phyloP scores from a whole-genome alignment of 2,329 filamentous ascomycete genomes.

The Fusarium chaquense region DNA sequence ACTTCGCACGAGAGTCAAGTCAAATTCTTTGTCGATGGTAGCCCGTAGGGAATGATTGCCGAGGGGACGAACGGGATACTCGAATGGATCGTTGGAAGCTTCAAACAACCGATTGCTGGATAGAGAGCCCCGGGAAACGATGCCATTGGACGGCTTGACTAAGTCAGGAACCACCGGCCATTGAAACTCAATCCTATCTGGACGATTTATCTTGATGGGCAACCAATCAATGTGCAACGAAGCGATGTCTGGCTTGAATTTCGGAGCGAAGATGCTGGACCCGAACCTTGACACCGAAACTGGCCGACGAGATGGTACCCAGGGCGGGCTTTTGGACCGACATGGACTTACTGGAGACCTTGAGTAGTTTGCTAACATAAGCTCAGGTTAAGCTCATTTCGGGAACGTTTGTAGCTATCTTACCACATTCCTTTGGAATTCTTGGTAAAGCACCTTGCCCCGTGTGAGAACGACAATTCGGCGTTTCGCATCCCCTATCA shows the following conservation, averaged over 20 bases:
- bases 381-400: slow-evolving; percentile 57
- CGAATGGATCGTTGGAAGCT: neutral
- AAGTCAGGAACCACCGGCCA: neutral
- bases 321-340: neutral
- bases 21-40: neutral
- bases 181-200: neutral
- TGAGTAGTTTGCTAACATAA: slow-evolving; percentile 42
- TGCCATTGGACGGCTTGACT: neutral
- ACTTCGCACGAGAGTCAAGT: neutral
- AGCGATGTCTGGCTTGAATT: neutral
- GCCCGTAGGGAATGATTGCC: too few relatives aligned
- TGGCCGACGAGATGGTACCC: neutral
- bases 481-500: slow-evolving; percentile 45
- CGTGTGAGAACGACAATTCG: slow-evolving; percentile 47
- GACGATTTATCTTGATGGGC: neutral
- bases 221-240: neutral
- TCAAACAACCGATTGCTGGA: too few relatives aligned
- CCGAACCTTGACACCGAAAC: neutral
- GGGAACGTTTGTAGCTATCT: slow-evolving; percentile 55
- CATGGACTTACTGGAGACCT: neutral
- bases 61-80: neutral
- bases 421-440: slow-evolving; percentile 58
- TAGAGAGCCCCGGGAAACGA: neutral
- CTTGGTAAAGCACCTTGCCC: slow-evolving; percentile 52
- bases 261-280: neutral